Conservation (phyloP, 805 yeast genomes). For the Ogataea pignaliae region DNA sequence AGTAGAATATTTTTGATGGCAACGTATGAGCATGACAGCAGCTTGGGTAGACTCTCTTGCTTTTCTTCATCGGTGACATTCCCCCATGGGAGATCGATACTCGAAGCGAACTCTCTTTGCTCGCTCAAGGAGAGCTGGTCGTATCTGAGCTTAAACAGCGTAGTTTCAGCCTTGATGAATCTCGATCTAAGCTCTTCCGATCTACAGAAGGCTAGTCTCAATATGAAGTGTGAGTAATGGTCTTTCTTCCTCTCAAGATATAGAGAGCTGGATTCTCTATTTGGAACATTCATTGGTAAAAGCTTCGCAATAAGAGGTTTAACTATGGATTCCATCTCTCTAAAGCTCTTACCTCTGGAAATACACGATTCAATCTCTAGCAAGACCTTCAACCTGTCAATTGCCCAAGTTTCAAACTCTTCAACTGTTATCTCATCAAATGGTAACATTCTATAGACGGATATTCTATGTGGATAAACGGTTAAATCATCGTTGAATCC, state of each 20-base stretch:
- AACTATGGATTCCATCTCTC: slow-evolving; percentile 62
- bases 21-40: slow-evolving; percentile 52
- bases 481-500: slow-evolving; percentile 28
- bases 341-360: slow-evolving; percentile 56
- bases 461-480: slow-evolving; percentile 50
- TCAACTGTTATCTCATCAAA: slow-evolving; percentile 82
- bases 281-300: slow-evolving; percentile 57
- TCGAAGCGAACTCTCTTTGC: slow-evolving; percentile 64
- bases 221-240: slow-evolving; percentile 84
- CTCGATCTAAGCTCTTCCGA: slow-evolving; percentile 76
- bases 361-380: slow-evolving; percentile 77
- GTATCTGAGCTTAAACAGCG: slow-evolving; percentile 71
- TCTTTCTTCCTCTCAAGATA: slow-evolving; percentile 75
- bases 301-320: slow-evolving; percentile 60
- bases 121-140: slow-evolving; percentile 58
- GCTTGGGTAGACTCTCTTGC: slow-evolving; percentile 37
- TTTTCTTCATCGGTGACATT: slow-evolving; percentile 63
- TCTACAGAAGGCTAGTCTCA: slow-evolving; percentile 86
- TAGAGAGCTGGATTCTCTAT: slow-evolving; percentile 35
- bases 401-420: slow-evolving; percentile 93
- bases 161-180: slow-evolving; percentile 72
- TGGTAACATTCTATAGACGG: slow-evolving; percentile 77
- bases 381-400: slow-evolving; percentile 79
- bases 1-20: slow-evolving; percentile 36
- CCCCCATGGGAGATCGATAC: slow-evolving; percentile 68